A percentile compares a stretch with the other conserved stretches of the same genome.
Conservation (phyloP, 1,284 basidiomycete species). For the Lignosus rhinocerotis region DNA sequence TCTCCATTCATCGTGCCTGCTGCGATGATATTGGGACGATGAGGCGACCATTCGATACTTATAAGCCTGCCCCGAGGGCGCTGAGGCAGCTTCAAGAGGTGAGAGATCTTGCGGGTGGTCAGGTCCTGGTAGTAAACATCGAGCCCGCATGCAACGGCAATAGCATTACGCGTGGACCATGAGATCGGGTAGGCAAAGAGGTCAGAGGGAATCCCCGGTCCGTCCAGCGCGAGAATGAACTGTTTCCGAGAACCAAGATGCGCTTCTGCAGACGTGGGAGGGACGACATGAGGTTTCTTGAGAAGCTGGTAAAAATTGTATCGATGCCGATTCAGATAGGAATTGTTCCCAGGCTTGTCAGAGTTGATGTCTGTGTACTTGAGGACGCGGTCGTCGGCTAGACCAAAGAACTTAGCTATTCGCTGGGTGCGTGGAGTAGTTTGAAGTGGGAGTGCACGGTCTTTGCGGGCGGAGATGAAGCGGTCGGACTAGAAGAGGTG, state of each 20-base stretch:
- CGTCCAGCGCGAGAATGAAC: conserved; percentile 50
- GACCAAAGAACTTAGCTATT: conserved; percentile 48
- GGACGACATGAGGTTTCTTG: conserved; percentile 31
- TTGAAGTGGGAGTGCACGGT: conserved; percentile 42
- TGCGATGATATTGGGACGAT: conserved; percentile 35
- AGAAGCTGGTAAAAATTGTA: conserved; percentile 43
- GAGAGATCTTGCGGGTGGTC: conserved; percentile 44
- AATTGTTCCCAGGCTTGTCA: conserved; percentile 28
- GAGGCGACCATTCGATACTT: conserved; percentile 41
- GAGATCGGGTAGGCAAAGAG: conserved; percentile 48
- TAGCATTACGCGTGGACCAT: conserved; percentile 46
- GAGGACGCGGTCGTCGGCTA: conserved; percentile 46
- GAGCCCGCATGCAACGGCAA: conserved; percentile 48
- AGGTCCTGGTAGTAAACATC: conserved; percentile 52
- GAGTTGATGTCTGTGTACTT: conserved; percentile 37
- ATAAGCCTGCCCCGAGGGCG: conserved; percentile 25
- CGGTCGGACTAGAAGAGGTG: conserved; percentile 42
- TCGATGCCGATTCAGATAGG: conserved; percentile 38
- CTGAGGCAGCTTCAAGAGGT: conserved; percentile 38
- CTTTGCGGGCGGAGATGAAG: conserved; percentile 43
- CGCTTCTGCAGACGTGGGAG: conserved; percentile 42
- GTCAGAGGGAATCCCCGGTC: conserved; percentile 48
- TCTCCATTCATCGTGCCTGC: conserved; percentile 42
- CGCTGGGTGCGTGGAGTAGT: conserved; percentile 49
- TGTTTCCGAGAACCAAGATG: conserved; percentile 46